Evolutionary conservation across 176 grass and related monocot genomes (phyloP).

Genomic region (Cenchrus americanus): DNA sequence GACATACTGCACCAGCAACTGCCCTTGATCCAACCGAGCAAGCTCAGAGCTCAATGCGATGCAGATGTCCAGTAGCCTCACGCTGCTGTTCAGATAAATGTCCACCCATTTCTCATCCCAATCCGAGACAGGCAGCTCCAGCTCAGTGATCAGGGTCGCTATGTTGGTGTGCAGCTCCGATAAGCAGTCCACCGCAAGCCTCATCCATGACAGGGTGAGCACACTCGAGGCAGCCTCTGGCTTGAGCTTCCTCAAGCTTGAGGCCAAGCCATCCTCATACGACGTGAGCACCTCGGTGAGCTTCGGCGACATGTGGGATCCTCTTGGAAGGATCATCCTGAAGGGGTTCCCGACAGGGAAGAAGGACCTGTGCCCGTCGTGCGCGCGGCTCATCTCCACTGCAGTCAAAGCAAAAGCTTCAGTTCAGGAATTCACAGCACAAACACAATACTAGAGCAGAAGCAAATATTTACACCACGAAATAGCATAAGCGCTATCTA

Average conservation of each 20-base stretch:
- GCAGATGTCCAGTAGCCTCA: slow-evolving; percentile 86
- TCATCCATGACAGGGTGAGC: slow-evolving; percentile 73
- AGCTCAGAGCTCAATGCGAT: slow-evolving; percentile 79
- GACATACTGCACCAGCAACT: slow-evolving; percentile 68
- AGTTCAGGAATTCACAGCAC: slow-evolving; percentile 7
- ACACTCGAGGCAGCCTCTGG: slow-evolving; percentile 55
- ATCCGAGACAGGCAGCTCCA: slow-evolving; percentile 76
- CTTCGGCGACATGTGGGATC: slow-evolving; percentile 55
- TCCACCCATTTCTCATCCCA: slow-evolving; percentile 96
- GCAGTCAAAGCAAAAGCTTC: slow-evolving; percentile 11
- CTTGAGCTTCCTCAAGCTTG: slow-evolving; percentile 64
- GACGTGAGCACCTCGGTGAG: slow-evolving; percentile 44
- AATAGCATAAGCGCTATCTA: background rate
- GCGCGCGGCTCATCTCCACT: slow-evolving; percentile 70
- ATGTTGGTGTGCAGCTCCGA: slow-evolving; percentile 59
- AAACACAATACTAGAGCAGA: background rate
- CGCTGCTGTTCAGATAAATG: slow-evolving; percentile 78
- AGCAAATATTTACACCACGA: background rate
- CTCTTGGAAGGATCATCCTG: slow-evolving; percentile 48
- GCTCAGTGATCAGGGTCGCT: slow-evolving; percentile 64
- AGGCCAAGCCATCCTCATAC: slow-evolving; percentile 64
- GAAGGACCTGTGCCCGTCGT: slow-evolving; percentile 49
- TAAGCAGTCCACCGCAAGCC: slow-evolving; percentile 55
- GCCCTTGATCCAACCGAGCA: slow-evolving; percentile 70
- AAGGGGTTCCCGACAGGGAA: slow-evolving; percentile 73